Conservation (phyloP, 2,329 filamentous ascomycete species). For the Geosmithia flava region DNA sequence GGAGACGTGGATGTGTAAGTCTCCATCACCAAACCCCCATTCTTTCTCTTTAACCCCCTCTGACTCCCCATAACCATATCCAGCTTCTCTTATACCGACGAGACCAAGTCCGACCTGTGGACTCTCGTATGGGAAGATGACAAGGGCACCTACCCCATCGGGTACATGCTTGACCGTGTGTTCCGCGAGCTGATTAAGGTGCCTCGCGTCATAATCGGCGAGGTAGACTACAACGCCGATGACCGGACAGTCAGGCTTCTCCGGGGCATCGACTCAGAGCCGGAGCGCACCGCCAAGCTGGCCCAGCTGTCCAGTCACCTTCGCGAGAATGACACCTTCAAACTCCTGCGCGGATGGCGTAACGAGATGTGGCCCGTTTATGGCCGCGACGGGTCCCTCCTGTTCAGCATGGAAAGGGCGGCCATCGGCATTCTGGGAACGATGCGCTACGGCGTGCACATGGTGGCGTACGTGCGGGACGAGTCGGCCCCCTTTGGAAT, state of each 20-base stretch:
- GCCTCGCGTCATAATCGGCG: conserved; percentile 37
- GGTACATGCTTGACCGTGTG: conserved; percentile 42
- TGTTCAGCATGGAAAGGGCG: conserved; percentile 68
- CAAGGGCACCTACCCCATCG: conserved; percentile 51
- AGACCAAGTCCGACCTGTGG: conserved; percentile 49
- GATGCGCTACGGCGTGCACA: conserved; percentile 68
- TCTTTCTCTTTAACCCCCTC: neutral
- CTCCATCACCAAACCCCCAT: neutral
- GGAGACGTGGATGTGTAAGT: conserved; percentile 41
- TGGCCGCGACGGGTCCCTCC: conserved; percentile 43
- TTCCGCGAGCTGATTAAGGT: conserved; percentile 33
- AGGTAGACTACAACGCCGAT: conserved; percentile 47
- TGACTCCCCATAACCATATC: neutral
- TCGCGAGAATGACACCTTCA: conserved; percentile 58
- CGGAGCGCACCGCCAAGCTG: conserved; percentile 46
- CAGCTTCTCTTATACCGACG: conserved; percentile 67
- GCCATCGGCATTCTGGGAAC: conserved; percentile 65
- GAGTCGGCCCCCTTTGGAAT: conserved; percentile 36
- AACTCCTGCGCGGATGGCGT: conserved; percentile 66
- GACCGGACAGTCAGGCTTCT: conserved; percentile 53
- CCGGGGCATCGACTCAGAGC: conserved; percentile 39
- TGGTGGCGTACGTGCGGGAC: conserved; percentile 56
- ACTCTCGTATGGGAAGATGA: conserved; percentile 51
- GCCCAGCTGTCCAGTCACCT: conserved; percentile 51
- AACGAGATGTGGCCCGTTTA: conserved; percentile 74